Base-by-base conservation (phyloP, 768 basidiomycete species). In the Russula virescens region DNA sequence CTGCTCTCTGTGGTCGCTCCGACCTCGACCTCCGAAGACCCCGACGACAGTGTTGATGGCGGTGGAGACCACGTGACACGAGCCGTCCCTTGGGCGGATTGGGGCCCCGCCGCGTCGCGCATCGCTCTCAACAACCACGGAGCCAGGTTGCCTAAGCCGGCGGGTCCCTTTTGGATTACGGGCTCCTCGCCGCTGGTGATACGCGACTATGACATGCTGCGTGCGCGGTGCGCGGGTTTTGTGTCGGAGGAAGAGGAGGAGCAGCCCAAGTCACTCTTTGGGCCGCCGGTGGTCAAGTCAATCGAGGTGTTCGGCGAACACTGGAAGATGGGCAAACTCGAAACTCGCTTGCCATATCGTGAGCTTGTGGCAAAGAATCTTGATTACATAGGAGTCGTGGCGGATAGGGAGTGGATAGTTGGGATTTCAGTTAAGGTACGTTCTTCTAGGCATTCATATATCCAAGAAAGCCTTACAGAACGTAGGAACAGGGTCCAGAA, bases 321-420 rank as follows among this genome's bases (percentile, higher is more conserved):
- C 13, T 58, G 62, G 62, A 19, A 19, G 35, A 50, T 16, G 21
- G 62, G 51, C 9, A 34, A 48, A 21, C 16, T 63, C 11, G 43
- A 34, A 35, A 58, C 61, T 25, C 50, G 7, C 11, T 47, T 62
- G n/a, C 61, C 61, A 14, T 62, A 50, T 53, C 61, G 61, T 23
- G 50, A 62, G 25, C 14, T 62, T 7, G 61, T 58, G n/a, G 55
- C 46, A 10, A 23, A 34, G 1, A 25, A 46, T 38, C 25, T 42
- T 23, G 31, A 35, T 18, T 38, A 16, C 11, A 19, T 31, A 13
- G 50, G 45, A 16, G n/a, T 62, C 18, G 31, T 62, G 3, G 61
- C 55, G 10, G 61, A 62, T 40, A 58, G 61, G 25, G 61, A 62
- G 34, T 62, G 61, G 61, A 18, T 62, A 10, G n/a, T 62, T n/a